Percentiles rank a stretch among this genome's conserved stretches.
Conservation (phyloP, 73 alveolate species). For the Uronychia binucleata region DNA sequence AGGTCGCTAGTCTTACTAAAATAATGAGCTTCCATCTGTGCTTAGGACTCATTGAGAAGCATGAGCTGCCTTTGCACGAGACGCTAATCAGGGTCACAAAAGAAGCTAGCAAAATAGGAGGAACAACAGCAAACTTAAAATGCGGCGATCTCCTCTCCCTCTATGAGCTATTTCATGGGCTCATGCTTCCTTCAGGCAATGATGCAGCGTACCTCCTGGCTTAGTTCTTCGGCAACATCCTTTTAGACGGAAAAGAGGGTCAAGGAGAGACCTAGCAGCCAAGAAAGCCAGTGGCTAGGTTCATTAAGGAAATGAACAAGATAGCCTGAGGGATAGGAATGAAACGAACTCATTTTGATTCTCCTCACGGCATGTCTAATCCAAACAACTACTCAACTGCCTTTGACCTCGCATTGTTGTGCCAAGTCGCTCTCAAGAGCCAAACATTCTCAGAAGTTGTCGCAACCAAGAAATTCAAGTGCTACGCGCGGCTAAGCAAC, state of each 20-base stretch:
- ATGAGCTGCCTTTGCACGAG: not conserved
- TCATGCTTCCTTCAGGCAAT: slow-evolving; percentile 67
- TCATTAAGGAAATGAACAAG: slow-evolving; percentile 23
- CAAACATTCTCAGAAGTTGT: slow-evolving; percentile 25
- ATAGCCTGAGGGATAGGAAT: slow-evolving; percentile 4
- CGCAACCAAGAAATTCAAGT: not conserved
- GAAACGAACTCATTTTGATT: slow-evolving; percentile 16
- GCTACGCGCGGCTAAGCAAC: no score
- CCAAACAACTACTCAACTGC: slow-evolving; percentile 44
- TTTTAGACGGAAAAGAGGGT: not conserved
- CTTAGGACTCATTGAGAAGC: slow-evolving; percentile 7
- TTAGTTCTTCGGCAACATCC: slow-evolving; percentile 33
- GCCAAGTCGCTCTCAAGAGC: slow-evolving; percentile 17
- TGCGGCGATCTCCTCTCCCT: slow-evolving; percentile 65
- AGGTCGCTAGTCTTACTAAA: slow-evolving; percentile 66
- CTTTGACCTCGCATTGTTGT: slow-evolving; percentile 33
- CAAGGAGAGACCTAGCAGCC: not conserved
- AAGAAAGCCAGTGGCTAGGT: not conserved
- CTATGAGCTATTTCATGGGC: slow-evolving; percentile 69
- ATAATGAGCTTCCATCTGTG: slow-evolving; percentile 53
- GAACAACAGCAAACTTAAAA: slow-evolving; percentile 69
- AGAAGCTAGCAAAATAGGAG: slow-evolving; percentile 41
- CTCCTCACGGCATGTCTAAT: slow-evolving; percentile 55
- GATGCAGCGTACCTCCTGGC: slow-evolving; percentile 63
- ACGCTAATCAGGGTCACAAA: slow-evolving; percentile 26